Evolutionary conservation across 768 basidiomycete genomes (phyloP).

Genomic region (Mycena rebaudengoi): DNA sequence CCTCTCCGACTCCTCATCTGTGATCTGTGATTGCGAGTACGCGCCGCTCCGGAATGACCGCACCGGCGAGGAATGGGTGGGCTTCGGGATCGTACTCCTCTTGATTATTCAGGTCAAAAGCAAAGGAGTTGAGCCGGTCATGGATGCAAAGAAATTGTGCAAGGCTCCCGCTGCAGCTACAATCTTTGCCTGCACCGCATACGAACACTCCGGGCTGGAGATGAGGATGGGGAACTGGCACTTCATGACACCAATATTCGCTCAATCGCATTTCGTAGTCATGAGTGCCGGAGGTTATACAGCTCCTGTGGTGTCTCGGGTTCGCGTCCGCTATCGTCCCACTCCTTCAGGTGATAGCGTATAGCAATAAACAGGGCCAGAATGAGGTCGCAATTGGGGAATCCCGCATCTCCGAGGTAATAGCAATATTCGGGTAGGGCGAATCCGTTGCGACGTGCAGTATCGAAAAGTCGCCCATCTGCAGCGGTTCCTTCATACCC

Average conservation of each 20-base stretch:
- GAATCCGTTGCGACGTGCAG: constrained; percentile 12
- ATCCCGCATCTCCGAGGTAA: constrained; percentile 42
- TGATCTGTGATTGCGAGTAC: constrained; percentile 4
- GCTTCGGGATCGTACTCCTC: neutral
- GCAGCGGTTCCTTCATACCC: constrained; percentile 26
- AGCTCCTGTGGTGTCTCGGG: constrained; percentile 32
- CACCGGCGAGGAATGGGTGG: constrained; percentile 1
- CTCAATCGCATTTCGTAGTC: constrained; percentile 1
- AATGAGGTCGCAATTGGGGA: constrained; percentile 28
- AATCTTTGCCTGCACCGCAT: constrained; percentile 26
- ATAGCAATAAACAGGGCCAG: constrained; percentile 36
- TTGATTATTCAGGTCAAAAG: neutral
- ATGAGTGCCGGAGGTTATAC: constrained; percentile 34
- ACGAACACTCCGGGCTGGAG: constrained; percentile 13
- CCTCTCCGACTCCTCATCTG: neutral
- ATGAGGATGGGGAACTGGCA: constrained; percentile 13
- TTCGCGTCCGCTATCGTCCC: constrained; percentile 25
- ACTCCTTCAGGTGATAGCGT: constrained; percentile 41
- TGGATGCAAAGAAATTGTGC: constrained; percentile 34
- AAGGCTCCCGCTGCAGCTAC: constrained; percentile 26
- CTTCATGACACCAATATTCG: constrained; percentile 14
- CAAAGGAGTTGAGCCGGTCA: constrained; percentile 16
- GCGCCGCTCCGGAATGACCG: neutral
- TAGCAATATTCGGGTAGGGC: constrained; percentile 17
- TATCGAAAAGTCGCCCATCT: constrained; percentile 25